phyloP scores from a whole-genome alignment of 176 grass and related monocot species.

The Chloris gayana region DNA sequence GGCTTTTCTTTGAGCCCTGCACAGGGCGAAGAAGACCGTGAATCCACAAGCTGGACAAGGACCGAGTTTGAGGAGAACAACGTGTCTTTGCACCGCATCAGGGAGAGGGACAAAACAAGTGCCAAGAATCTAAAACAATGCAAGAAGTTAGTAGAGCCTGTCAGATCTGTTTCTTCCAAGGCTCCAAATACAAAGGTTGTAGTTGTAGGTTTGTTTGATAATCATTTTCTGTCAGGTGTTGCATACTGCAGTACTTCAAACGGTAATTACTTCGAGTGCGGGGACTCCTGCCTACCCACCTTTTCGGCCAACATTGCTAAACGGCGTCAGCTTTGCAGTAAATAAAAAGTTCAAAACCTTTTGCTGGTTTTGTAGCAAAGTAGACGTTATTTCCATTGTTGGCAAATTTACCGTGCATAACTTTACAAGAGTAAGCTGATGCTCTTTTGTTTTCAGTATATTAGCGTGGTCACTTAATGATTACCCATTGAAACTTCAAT shows the following conservation, averaged over 20 bases:
- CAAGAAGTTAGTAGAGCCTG: slow-evolving; percentile 38
- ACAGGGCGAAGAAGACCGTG: neutral
- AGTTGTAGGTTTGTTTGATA: neutral
- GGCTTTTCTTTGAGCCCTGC: neutral
- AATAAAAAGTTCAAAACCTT: neutral
- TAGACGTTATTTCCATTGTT: no score
- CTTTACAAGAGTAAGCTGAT: no score
- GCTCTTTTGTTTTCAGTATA: no score
- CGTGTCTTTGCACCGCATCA: slow-evolving; percentile 37
- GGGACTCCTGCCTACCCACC: neutral
- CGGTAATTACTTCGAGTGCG: neutral
- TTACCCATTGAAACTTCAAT: neutral
- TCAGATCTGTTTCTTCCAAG: slow-evolving; percentile 10
- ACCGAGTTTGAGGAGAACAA: slow-evolving; percentile 68
- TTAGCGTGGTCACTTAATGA: no score
- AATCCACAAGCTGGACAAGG: slow-evolving; percentile 61
- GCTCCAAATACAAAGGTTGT: slow-evolving; percentile 6
- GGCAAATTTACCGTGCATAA: no score
- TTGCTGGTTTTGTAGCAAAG: no score
- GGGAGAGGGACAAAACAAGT: neutral
- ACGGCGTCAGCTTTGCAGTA: neutral
- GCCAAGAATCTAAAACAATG: slow-evolving; percentile 34
- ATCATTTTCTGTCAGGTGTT: neutral
- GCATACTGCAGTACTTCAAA: neutral
- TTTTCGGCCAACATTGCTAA: no score